Conservation (phyloP, 2,329 filamentous ascomycete species). For the Aspergillus unguis region DNA sequence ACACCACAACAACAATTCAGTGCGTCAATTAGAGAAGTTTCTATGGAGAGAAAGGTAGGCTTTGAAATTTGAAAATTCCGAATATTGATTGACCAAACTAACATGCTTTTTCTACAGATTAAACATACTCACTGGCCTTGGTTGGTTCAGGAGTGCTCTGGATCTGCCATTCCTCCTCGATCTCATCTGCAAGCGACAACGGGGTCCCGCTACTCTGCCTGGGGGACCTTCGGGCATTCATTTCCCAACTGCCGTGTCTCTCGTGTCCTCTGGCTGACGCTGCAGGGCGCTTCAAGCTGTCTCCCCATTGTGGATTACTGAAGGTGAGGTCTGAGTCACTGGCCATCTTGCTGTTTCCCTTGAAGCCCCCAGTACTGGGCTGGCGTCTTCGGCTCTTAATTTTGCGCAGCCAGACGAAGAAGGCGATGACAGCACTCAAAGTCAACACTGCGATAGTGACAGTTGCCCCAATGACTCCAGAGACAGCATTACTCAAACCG, state of each 20-base stretch:
- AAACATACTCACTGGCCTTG: conserved; percentile 49
- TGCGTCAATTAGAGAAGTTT: no score
- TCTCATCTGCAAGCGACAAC: conserved; percentile 48
- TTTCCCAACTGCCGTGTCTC: conserved; percentile 57
- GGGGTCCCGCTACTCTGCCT: conserved; percentile 20
- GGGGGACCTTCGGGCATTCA: conserved; percentile 38
- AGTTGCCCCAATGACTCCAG: conserved; percentile 56
- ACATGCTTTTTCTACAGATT: conserved; percentile 3
- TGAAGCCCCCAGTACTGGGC: conserved; percentile 53
- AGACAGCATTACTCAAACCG: conserved; percentile 45
- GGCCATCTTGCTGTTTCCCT: conserved; percentile 52
- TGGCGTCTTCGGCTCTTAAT: conserved; percentile 39
- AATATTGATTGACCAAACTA: not conserved
- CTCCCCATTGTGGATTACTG: conserved; percentile 37
- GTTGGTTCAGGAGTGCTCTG: conserved; percentile 44
- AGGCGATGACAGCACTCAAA: conserved; percentile 38
- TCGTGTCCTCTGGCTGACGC: conserved; percentile 46
- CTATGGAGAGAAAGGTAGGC: no score
- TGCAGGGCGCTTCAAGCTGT: conserved; percentile 33
- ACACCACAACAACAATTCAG: not conserved
- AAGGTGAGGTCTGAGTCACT: conserved; percentile 53
- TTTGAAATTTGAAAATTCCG: not conserved
- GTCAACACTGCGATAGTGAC: conserved; percentile 49
- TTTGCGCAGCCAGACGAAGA: conserved; percentile 46
- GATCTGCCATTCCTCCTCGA: conserved; percentile 36